Evolutionary conservation across 1,284 basidiomycete species (phyloP), one percentile per base, ranked within the genome.

Genomic region (Cystobasidium sp.): DNA sequence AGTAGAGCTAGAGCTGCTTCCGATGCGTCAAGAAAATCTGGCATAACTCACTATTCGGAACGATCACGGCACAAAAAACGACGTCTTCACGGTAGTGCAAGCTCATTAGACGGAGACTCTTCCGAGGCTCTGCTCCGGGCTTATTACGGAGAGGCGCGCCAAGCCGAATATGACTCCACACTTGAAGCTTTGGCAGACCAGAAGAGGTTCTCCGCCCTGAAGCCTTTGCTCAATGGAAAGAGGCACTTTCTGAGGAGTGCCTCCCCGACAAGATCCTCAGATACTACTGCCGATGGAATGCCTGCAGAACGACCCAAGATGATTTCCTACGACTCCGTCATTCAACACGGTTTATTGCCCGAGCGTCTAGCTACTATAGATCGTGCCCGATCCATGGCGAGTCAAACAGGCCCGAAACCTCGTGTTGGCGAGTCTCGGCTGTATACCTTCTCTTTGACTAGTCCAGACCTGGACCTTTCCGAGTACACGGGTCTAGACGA

Each of bases 281-380:
- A 63, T 0, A 24, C 4, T 37, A 14, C n/a, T 49, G 24, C 14
- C 6, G 31, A 46, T 24, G 47, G 16, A 16, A 6, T 6, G 14
- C 16, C 47, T 63, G 61, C 61, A 46, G 20, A 14, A 24, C 39
- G 46, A 63, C 20, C 20, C 8, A n/a, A 8, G 20, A 47, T 12
- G 37, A 14, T 1, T n/a, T 24, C 18, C 43, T 20, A n/a, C 10
- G 44, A 63, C 20, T 9, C 47, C 1, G 9, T 63, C 14, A 9
- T 49, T 24, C 61, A 31, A 37, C 20, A 47, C n/a, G 64, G 51
- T 16, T 5, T 10, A 12, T 41, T 67, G 20, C 64, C 64, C 10
- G 44, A 67, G n/a, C 47, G 64, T n/a, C 49, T 67, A 16, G 64
- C 64, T 14, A 52, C 39, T 22, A n/a, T 67, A n/a, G 51, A 67